Conservation (phyloP, 306 rosid genomes). For the Senna siamea region DNA sequence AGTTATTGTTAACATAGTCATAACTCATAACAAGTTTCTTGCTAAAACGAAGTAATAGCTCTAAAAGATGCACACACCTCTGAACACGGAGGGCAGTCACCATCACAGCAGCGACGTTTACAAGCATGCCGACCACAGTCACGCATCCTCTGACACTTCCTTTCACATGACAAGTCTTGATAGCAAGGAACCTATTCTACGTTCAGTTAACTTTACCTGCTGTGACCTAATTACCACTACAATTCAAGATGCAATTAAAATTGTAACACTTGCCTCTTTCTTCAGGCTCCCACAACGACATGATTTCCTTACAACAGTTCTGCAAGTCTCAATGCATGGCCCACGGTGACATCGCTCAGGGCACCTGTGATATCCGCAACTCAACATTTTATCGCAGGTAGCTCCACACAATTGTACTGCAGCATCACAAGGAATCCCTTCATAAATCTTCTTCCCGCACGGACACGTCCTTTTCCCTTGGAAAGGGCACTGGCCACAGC, state of each 20-base stretch:
- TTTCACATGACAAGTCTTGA: constrained; percentile 90
- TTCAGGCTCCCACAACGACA: constrained; percentile 90
- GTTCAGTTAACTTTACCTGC: constrained; percentile 50
- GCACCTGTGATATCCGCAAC: constrained; percentile 79
- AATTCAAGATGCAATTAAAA: constrained; percentile 36
- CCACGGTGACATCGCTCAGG: constrained; percentile 95
- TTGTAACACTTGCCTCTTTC: constrained; percentile 72
- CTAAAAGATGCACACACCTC: constrained; percentile 70
- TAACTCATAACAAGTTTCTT: constrained; percentile 21
- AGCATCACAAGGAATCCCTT: constrained; percentile 84
- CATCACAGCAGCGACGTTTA: constrained; percentile 94
- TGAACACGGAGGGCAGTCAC: constrained; percentile 90
- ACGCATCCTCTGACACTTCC: constrained; percentile 81
- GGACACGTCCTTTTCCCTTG: constrained; percentile 92
- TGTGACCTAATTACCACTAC: constrained; percentile 11
- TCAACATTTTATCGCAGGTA: constrained; percentile 74
- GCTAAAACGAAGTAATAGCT: constrained; percentile 30
- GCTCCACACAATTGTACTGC: constrained; percentile 74
- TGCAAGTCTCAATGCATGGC: constrained; percentile 71
- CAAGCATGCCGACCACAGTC: constrained; percentile 94
- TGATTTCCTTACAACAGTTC: constrained; percentile 70
- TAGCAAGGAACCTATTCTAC: constrained; percentile 91
- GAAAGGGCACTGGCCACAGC: constrained; percentile 79
- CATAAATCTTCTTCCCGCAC: constrained; percentile 75
- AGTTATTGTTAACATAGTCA: constrained; percentile 23